These are phyloP conservation scores for Pueraria montana DNA, from an alignment of 306 rosid species.

Conservation along the genomic window DNA sequence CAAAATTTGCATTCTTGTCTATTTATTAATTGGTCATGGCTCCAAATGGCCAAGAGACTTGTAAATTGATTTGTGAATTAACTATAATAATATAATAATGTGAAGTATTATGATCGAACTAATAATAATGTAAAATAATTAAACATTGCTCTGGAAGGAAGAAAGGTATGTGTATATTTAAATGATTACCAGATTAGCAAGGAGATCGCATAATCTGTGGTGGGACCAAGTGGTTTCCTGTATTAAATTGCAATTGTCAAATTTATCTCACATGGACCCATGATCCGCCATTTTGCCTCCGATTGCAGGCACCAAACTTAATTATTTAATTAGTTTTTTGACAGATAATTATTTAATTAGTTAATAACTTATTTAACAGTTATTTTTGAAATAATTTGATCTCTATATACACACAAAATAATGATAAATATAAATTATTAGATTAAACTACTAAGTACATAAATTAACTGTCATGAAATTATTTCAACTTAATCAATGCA, in stretches of 20 bases:
- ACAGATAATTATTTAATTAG: neutral
- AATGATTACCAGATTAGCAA: conserved; percentile 33
- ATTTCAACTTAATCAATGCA: no score
- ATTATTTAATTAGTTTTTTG: neutral
- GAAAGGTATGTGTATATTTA: conserved; percentile 18
- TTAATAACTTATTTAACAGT: neutral
- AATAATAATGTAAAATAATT: neutral
- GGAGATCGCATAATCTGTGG: conserved; percentile 63
- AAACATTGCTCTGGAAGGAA: neutral
- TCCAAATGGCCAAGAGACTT: neutral
- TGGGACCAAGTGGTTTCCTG: conserved; percentile 53
- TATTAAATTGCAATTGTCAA: conserved; percentile 33
- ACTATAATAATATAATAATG: conserved; percentile 16
- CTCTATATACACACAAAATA: no score
- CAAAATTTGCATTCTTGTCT: conserved; percentile 1
- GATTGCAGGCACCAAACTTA: neutral
- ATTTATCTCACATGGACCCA: conserved; percentile 35
- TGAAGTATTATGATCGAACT: conserved; percentile 3
- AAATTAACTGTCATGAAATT: no score
- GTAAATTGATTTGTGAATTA: neutral
- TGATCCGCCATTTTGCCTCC: neutral
- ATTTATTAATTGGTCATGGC: neutral
- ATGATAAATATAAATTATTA: no score
- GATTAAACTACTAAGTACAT: no score
- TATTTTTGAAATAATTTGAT: no score